phyloP scores from a whole-genome alignment of 306 rosid species.

The Glycyrrhiza uralensis region DNA sequence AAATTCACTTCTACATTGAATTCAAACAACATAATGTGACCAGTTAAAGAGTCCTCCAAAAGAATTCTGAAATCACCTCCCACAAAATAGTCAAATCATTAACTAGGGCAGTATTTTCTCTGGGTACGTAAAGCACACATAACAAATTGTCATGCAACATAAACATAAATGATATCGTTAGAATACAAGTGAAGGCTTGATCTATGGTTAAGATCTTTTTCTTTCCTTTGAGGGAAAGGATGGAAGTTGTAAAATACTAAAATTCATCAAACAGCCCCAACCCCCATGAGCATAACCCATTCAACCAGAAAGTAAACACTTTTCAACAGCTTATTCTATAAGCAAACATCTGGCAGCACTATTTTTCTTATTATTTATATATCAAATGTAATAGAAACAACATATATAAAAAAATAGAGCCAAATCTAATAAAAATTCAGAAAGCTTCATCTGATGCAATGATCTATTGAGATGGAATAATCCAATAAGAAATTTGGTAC shows the following conservation, averaged over 20 bases:
- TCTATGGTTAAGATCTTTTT: not conserved
- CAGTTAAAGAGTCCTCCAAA: not conserved
- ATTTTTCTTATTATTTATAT: slow-evolving; percentile 1
- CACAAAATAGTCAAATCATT: not conserved
- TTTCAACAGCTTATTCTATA: slow-evolving; percentile 9
- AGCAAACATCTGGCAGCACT: slow-evolving; percentile 15
- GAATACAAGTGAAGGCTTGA: not conserved
- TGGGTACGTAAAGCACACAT: not conserved
- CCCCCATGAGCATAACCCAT: not conserved
- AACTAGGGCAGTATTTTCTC: not conserved
- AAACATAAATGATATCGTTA: slow-evolving; percentile 6
- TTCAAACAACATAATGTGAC: slow-evolving; percentile 8
- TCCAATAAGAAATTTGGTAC: slow-evolving; percentile 27
- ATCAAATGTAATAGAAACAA: not conserved
- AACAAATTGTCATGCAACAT: slow-evolving; percentile 1
- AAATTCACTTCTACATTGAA: slow-evolving; percentile 4
- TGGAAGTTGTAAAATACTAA: not conserved
- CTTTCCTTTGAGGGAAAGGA: not conserved
- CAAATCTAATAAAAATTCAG: not conserved
- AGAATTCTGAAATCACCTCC: slow-evolving; percentile 7
- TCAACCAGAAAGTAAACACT: slow-evolving; percentile 5
- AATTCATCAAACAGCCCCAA: not conserved
- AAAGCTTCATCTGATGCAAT: slow-evolving; percentile 11
- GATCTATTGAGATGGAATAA: not conserved
- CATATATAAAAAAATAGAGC: not conserved